Evolutionary conservation across 768 basidiomycete species (phyloP), one percentile per base, ranked within the genome.

Genomic region (Tremella mesenterica): DNA sequence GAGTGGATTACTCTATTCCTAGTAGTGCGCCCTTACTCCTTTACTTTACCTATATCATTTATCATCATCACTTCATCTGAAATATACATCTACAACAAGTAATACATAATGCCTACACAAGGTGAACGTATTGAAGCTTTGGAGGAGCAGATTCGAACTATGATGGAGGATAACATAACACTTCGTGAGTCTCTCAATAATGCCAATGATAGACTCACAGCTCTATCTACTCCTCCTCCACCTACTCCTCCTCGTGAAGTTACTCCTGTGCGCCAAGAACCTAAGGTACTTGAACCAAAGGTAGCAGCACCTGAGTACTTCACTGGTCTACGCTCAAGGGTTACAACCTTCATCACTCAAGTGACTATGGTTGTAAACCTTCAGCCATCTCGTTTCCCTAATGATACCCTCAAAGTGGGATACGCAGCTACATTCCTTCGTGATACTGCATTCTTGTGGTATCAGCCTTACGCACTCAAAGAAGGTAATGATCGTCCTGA

Each of bases 51-150:
- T 36, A 36, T 18, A 10, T 36, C 33, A 36, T 18, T 10, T 10
- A 18, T 36, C 33, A 10, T 36, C 33, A 36, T 10, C 18, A 18
- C 10, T 18, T 36, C 10, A 10, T 36, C 18, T 18, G 33, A 36
- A 10, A 10, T 36, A 36, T 36, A 10, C 18, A 10, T 18, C 12
- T 10, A 36, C 18, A 36, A 36, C 33, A 10, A 10, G 33, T 10
- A 36, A 18, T 36, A 10, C 33, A 58, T 38, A 53, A 50, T 50
- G 48, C 48, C 48, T 41, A 50, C 48, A 44, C 50, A 52, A 52
- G 44, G 14, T 9, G 50, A 52, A 30, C 46, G 50, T 7, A 49
- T 52, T 52, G 50, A 47, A 21, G 50, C 50, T 14, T 25, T 52
- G 13, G 50, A 52, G 46, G 27, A 25, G 8, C 23, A 14, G 12